Base-by-base conservation (phyloP, 345 rosid species). In the Linum trigynum region DNA sequence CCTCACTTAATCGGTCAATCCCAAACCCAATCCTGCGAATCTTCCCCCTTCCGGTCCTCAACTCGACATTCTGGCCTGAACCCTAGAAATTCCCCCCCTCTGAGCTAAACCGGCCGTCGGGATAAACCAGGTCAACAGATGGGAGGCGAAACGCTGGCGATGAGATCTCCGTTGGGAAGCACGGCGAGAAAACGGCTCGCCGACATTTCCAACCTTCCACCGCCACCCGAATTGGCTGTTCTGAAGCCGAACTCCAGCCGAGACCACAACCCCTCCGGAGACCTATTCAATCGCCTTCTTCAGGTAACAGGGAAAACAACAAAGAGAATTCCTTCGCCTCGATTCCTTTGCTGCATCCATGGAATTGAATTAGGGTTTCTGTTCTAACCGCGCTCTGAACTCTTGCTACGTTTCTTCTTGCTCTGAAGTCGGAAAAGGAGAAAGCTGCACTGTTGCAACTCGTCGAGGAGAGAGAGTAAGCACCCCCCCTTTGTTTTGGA, bases 141-240 rank as follows among this genome's bases (percentile, higher is more conserved):
- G 69, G 72, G 57, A 62, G 68, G 74, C 14, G 69, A 72, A 69
- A 72, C 39, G 66, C 65, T 65, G 68, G 69, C 56, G 39, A 68
- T 65, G 60, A 65, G 74, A 73, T 76, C 83, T 43, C 80, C 88
- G 39, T 74, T 83, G 57, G 81, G 90, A 48, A 65, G 66, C 67
- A 76, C 78, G 64, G 69, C 75, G 73, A 81, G 86, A 66, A 82
- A 60, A 66, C 74, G 82, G 39, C 83, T 86, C 7, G 80, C 90
- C 69, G 88, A 88, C 57, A 84, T 88, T 43, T 84, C 96, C 32
- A 88, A 86, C 70, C 66, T 73, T 39, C 87, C 78, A 67, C 37
- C 74, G 39, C 89, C 77, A 62, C 55, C 65, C 35, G 76, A 69
- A 43, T 45, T 57, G 37, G 9, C 60, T 14, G 66, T 10, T 64